Base-by-base conservation (phyloP, 163 green algal species). In the Scenedesmus sp. region DNA sequence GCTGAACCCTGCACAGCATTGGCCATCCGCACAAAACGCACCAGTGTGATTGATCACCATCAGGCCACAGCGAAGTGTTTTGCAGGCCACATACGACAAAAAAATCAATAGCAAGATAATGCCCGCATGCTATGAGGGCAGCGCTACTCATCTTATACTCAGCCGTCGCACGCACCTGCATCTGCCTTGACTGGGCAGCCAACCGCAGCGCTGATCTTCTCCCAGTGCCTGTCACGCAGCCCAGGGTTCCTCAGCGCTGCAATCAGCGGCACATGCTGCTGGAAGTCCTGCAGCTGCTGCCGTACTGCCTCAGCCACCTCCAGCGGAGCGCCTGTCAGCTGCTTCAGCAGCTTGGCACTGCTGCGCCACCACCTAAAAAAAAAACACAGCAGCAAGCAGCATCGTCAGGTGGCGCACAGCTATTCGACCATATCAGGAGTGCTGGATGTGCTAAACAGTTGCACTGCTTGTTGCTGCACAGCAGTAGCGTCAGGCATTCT, bases 171-270 rank as follows among this genome's bases (percentile, higher is more conserved):
- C 70, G 10, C 57, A 96, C 94, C 94, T 97, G 85, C 96, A 70
- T 97, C 95, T n/a, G 93, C 92, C 82, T 96, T 96, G 73, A 98
- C 93, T 82, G 97, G 93, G 92, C 96, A 97, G 64, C 96, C 96
- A 26, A 96, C 94, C 3, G 96, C 87, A 15, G 96, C 94, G 2
- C 95, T 96, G 18, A 98, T 95, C 20, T 91, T 82, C 23, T 92
- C 73, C 96, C 96, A 98, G 93, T 98, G 96, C 10, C 96, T 93
- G 62, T 97, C 95, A 23, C 95, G 93, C 90, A 98, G 93, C 0
- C 96, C 96, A 10, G 91, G 92, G 93, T 98, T 98, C 91, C 96
- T 97, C 90, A 98, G 95, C 59, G 96, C 95, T 46, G 77, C 93
- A 90, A 98, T 96, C 52, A 98, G 94, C 7, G 96, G 96, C 54